Evolutionary conservation across 2,329 filamentous ascomycete genomes (phyloP).

Genomic region (Stemphylium vesicarium): DNA sequence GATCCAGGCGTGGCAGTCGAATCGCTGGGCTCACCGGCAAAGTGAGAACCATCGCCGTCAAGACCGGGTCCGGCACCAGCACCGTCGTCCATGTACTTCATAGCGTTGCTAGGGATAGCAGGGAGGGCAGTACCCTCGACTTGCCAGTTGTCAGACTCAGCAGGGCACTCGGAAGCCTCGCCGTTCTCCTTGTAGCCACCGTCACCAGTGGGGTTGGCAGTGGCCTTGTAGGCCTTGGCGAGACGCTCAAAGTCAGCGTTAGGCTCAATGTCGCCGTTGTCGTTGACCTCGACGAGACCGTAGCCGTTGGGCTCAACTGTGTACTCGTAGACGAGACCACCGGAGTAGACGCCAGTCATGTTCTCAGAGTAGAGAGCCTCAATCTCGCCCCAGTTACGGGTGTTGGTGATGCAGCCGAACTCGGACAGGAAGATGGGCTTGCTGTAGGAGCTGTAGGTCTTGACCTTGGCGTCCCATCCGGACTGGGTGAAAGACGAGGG

Average conservation of each 20-base stretch:
- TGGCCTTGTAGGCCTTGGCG: slow-evolving; percentile 57
- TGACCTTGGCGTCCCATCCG: slow-evolving; percentile 70
- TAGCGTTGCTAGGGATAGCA: slow-evolving; percentile 62
- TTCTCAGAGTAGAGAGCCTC: slow-evolving; percentile 76
- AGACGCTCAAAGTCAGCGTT: slow-evolving; percentile 68
- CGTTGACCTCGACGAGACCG: slow-evolving; percentile 74
- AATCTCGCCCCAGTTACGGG: slow-evolving; percentile 81
- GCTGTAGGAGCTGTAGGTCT: slow-evolving; percentile 46
- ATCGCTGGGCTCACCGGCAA: slow-evolving; percentile 37
- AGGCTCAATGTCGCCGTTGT: slow-evolving; percentile 61
- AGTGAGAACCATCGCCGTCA: slow-evolving; percentile 53
- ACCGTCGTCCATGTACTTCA: slow-evolving; percentile 62
- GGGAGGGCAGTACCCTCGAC: slow-evolving; percentile 60
- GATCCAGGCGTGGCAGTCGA: slow-evolving; percentile 38
- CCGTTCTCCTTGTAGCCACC: slow-evolving; percentile 64
- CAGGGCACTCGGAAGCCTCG: slow-evolving; percentile 61
- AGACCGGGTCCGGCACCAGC: slow-evolving; percentile 65
- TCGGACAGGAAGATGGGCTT: slow-evolving; percentile 82
- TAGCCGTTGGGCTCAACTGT: slow-evolving; percentile 69
- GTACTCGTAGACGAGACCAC: slow-evolving; percentile 96
- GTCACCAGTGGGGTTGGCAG: slow-evolving; percentile 60
- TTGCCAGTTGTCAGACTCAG: slow-evolving; percentile 61
- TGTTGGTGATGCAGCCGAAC: slow-evolving; percentile 86
- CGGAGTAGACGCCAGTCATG: slow-evolving; percentile 92
- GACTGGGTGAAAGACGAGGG: slow-evolving; percentile 68